Evolutionary conservation across 2,329 filamentous ascomycete genomes (phyloP).

Genomic region (Scopulariopsis brevicaulis): DNA sequence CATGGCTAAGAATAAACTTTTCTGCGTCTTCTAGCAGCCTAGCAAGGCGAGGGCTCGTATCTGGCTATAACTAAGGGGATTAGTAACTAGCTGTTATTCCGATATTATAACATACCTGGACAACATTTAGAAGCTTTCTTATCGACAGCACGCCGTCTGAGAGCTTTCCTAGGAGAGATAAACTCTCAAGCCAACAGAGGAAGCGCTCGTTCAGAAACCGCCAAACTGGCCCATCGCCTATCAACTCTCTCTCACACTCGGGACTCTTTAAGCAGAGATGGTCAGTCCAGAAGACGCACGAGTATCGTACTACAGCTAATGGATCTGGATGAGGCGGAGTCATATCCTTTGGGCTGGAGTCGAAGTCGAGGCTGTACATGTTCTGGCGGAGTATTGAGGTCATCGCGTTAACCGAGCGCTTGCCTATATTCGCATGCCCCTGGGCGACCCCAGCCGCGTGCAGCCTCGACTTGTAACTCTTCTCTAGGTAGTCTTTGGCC

Average conservation of each 20-base stretch:
- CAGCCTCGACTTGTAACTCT: slow-evolving; percentile 6
- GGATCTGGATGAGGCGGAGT: slow-evolving; percentile 13
- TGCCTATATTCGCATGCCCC: slow-evolving; percentile 5
- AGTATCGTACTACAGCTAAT: slow-evolving; percentile 10
- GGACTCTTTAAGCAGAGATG: slow-evolving; percentile 12
- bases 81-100: too few relatives aligned
- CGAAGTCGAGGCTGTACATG: slow-evolving; percentile 13
- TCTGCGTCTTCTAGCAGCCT: too few relatives aligned
- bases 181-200: slow-evolving; percentile 10
- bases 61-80: too few relatives aligned
- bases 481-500: slow-evolving; percentile 16
- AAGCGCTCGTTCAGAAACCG: slow-evolving; percentile 8
- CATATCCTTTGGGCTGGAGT: slow-evolving; percentile 9
- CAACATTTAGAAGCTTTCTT: too few relatives aligned
- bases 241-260: neutral
- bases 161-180: slow-evolving; percentile 8
- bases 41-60: too few relatives aligned
- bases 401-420: slow-evolving; percentile 9
- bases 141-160: slow-evolving; percentile 4
- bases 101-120: too few relatives aligned
- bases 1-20: too few relatives aligned
- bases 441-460: neutral
- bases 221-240: neutral
- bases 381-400: slow-evolving; percentile 12
- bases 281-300: slow-evolving; percentile 17